Percentiles rank a stretch among this genome's conserved stretches.
Conservation (phyloP, 2,329 filamentous ascomycete genomes). For the Ophiostoma sp. region DNA sequence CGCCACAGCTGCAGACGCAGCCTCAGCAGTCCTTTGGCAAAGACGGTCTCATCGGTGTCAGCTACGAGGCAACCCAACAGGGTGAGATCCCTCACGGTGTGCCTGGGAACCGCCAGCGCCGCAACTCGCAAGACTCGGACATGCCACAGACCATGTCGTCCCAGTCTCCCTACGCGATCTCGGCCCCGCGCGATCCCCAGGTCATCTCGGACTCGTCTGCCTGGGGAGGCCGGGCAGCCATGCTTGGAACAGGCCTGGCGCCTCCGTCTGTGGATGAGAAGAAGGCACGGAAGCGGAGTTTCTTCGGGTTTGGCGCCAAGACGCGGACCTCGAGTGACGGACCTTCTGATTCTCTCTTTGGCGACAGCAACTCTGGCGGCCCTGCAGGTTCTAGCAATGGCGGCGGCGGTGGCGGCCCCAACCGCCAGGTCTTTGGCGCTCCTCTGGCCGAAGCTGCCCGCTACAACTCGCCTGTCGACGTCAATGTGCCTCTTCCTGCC, state of each 20-base stretch:
- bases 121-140: slow-evolving; percentile 36
- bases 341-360: slow-evolving; percentile 54
- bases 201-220: slow-evolving; percentile 78
- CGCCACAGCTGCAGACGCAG: slow-evolving; percentile 26
- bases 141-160: slow-evolving; percentile 42
- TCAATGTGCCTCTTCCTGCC: slow-evolving; percentile 76
- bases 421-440: slow-evolving; percentile 79
- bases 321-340: slow-evolving; percentile 59
- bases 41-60: slow-evolving; percentile 57
- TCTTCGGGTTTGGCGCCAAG: slow-evolving; percentile 69
- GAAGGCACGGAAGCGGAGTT: slow-evolving; percentile 74
- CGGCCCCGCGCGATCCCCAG: slow-evolving; percentile 78
- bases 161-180: slow-evolving; percentile 62
- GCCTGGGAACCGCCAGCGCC: slow-evolving; percentile 18
- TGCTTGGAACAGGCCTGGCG: slow-evolving; percentile 45
- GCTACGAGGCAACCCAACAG: slow-evolving; percentile 57
- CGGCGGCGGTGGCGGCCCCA: slow-evolving; percentile 47
- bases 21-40: slow-evolving; percentile 33
- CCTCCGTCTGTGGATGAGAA: slow-evolving; percentile 67
- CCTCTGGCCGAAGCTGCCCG: slow-evolving; percentile 83
- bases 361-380: slow-evolving; percentile 45
- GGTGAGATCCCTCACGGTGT: slow-evolving; percentile 44
- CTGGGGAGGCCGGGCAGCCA: slow-evolving; percentile 60
- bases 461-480: slow-evolving; percentile 70
- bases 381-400: slow-evolving; percentile 40